phyloP scores from a whole-genome alignment of 768 basidiomycete species.

The Leccinum variicolor region DNA sequence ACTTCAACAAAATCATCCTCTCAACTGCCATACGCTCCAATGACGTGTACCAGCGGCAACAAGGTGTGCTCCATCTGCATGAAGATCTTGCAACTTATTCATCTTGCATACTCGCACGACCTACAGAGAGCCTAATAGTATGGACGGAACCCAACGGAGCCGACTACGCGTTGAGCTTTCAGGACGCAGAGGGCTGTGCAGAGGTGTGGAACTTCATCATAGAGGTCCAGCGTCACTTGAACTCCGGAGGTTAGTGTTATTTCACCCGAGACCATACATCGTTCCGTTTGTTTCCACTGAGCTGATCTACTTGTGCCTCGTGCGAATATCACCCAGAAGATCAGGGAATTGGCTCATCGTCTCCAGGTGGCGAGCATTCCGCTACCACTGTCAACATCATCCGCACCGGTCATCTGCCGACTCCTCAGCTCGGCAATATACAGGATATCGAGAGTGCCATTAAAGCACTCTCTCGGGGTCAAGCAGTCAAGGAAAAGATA shows the following conservation, averaged over 20 bases:
- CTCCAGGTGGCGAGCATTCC: conserved; percentile 60
- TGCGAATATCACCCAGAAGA: conserved; percentile 37
- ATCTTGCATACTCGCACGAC: conserved; percentile 13
- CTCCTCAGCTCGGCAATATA: conserved; percentile 74
- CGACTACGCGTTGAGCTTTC: conserved; percentile 96
- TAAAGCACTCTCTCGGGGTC: conserved; percentile 70
- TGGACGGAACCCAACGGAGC: conserved; percentile 97
- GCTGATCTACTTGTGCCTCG: conserved; percentile 16
- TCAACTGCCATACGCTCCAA: conserved; percentile 77
- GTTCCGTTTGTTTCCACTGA: conserved; percentile 7
- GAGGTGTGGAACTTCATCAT: conserved; percentile 98
- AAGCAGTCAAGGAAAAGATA: conserved; percentile 73
- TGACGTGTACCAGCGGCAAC: conserved; percentile 85
- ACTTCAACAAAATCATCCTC: conserved; percentile 69
- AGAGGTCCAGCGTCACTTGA: conserved; percentile 87
- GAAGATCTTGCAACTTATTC: conserved; percentile 5
- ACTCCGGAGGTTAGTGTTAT: conserved; percentile 49
- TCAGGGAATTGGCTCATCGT: conserved; percentile 49
- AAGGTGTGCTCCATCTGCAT: conserved; percentile 50
- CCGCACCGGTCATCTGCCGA: conserved; percentile 69
- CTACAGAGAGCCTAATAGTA: conserved; percentile 90
- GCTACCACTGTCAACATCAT: conserved; percentile 63
- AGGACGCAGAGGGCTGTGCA: conserved; percentile 90
- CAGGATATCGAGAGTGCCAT: conserved; percentile 77
- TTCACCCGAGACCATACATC: conserved; percentile 16